Percentiles rank a stretch among this genome's conserved stretches.
Evolutionary conservation across 2,329 filamentous ascomycete genomes (phyloP).

Genomic region (Lithohypha guttulata): DNA sequence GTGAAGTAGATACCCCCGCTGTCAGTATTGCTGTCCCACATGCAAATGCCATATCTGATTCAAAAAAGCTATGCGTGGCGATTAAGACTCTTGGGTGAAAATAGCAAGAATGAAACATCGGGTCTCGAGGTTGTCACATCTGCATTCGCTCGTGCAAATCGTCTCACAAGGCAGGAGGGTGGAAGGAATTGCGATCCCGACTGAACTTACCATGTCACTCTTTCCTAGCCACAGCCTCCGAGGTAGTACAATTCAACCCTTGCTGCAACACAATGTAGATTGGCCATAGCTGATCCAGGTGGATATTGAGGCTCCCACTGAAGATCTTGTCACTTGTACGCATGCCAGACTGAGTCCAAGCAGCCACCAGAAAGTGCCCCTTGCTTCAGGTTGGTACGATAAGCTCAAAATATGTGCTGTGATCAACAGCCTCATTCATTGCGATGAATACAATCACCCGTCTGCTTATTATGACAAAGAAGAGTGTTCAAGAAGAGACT

Average conservation of each 20-base stretch:
- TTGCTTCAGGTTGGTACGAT: too few species aligned
- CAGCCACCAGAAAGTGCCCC: neutral
- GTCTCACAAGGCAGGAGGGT: neutral
- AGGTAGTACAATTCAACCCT: constrained; percentile 8
- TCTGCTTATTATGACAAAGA: too few species aligned
- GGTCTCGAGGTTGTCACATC: too few species aligned
- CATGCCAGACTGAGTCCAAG: neutral
- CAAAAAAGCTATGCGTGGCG: neutral
- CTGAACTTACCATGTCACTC: neutral
- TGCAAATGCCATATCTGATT: neutral
- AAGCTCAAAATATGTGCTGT: too few species aligned
- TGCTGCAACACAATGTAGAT: constrained; percentile 7
- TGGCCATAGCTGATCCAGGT: neutral
- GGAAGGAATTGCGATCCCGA: neutral
- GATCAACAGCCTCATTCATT: too few species aligned
- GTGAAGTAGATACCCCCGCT: neutral
- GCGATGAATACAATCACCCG: too few species aligned
- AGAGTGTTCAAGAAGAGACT: too few species aligned
- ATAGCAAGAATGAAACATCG: neutral
- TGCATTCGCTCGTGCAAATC: neutral
- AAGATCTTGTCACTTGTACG: neutral
- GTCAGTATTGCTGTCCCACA: neutral
- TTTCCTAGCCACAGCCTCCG: constrained; percentile 1
- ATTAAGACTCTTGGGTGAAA: neutral
- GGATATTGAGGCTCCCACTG: neutral